Evolutionary conservation across 1,284 basidiomycete species (phyloP), one percentile per base, ranked within the genome.

Genomic region (Calocybe gambosa): DNA sequence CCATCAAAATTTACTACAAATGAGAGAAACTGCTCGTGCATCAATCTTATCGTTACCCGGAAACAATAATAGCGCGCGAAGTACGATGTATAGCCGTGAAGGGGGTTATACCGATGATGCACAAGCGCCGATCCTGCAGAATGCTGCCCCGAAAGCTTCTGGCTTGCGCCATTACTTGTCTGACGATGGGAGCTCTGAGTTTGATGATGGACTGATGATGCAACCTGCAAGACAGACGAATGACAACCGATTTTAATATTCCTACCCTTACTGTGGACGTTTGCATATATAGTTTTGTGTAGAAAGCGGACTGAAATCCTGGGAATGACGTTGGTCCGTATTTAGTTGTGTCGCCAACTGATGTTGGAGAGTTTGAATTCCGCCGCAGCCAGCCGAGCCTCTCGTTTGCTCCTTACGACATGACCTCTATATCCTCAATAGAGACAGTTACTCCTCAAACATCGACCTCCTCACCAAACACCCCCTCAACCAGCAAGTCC

Each of bases 1-100:
- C 71, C 83, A 85, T 50, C 81, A 85, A 67, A 85, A 85, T 61
- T 76, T 89, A 47, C 61, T 82, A 58, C 78, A 85, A 58, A 85
- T 88, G 85, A 76, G 80, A 47, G 82, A 85, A 57, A 78, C 78
- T 3, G 82, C 82, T 12, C 76, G 78, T 43, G 70, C 75, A 48
- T 85, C 82, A 15, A 71, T 84, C 50, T 68, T 82, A 53, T 77
- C 78, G 5, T 59, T 79, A 39, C 69, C 71, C 35, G 66, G 64
- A 38, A 69, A 68, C 40, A 68, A 69, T 41, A 65, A 62, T 49
- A 73, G 71, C 56, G 65, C 68, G 21, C 68, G 73, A 18, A 75
- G 68, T 52, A 76, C 72, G 16, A 55, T 74, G 57, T 71, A 69
- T 56, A 68, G 69, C 57, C 68, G 70, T 33, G 73, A 73, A 43